Percentiles rank a stretch among this genome's conserved stretches.
Evolutionary conservation across 2,329 filamentous ascomycete species (phyloP).

Genomic region (Cercospora sp.): DNA sequence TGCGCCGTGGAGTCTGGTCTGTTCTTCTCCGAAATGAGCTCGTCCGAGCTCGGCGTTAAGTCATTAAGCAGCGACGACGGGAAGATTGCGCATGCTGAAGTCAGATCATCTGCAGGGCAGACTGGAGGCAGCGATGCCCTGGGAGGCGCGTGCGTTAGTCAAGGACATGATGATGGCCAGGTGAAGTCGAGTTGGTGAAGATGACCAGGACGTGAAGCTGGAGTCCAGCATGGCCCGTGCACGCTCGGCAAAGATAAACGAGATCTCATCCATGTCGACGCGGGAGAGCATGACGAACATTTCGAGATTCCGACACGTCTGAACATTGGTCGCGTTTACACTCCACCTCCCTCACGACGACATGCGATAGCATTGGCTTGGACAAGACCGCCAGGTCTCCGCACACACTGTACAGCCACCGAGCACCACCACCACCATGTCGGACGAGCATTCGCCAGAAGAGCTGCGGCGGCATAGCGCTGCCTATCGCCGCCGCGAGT

Average conservation of each 20-base stretch:
- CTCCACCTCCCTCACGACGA: neutral
- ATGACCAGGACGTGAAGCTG: neutral
- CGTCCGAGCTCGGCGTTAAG: slow-evolving; percentile 12
- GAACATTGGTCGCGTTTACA: neutral
- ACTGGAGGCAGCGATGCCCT: neutral
- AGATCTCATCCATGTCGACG: slow-evolving; percentile 4
- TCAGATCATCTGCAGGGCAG: neutral
- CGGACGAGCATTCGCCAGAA: slow-evolving; percentile 27
- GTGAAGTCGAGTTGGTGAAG: neutral
- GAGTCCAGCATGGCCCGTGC: neutral
- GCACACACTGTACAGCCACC: neutral
- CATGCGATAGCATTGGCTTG: slow-evolving; percentile 11
- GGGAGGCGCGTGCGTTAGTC: neutral
- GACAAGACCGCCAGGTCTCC: neutral
- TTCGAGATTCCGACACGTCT: slow-evolving; percentile 2
- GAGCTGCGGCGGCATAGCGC: slow-evolving; percentile 27
- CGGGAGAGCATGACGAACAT: slow-evolving; percentile 4
- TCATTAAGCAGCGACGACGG: neutral
- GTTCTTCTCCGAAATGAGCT: slow-evolving; percentile 3
- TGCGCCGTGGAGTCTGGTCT: neutral
- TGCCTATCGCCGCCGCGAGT: slow-evolving; percentile 61
- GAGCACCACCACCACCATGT: slow-evolving; percentile 13
- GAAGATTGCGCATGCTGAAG: neutral
- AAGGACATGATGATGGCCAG: neutral
- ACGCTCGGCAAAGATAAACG: neutral